phyloP scores from a whole-genome alignment of 1,139 yeast species.

The Scheffersomyces illinoinensis region DNA sequence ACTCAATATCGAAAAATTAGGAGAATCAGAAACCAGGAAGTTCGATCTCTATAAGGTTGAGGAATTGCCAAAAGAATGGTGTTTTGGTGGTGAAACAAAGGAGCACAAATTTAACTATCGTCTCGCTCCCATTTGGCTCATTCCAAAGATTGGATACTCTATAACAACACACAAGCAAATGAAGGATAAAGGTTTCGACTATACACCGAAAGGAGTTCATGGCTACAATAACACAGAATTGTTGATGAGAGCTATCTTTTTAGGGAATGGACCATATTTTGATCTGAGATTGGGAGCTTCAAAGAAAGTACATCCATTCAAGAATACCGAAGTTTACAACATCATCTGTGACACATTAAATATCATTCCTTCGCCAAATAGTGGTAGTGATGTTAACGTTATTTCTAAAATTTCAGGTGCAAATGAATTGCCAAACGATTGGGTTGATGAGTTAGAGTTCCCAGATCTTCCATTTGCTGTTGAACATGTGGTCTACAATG shows the following conservation, averaged over 20 bases:
- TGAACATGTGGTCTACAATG: constrained; percentile 45
- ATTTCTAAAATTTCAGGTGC: constrained; percentile 19
- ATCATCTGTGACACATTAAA: constrained; percentile 70
- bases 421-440: constrained; percentile 43
- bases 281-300: constrained; percentile 21
- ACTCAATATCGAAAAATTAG: constrained; percentile 26
- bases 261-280: constrained; percentile 83
- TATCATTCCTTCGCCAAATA: constrained; percentile 57
- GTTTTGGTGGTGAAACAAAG: constrained; percentile 56
- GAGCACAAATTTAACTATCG: constrained; percentile 53
- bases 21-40: constrained; percentile 20
- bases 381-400: constrained; percentile 45
- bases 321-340: constrained; percentile 72
- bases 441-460: constrained; percentile 57
- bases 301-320: constrained; percentile 59
- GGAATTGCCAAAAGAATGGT: constrained; percentile 62
- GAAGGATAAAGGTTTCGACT: constrained; percentile 48
- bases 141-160: constrained; percentile 81
- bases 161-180: constrained; percentile 65
- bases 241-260: constrained; percentile 79
- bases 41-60: constrained; percentile 55
- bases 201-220: constrained; percentile 74
- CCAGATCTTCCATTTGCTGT: constrained; percentile 60
- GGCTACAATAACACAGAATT: constrained; percentile 80
- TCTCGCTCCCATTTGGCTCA: constrained; percentile 81